Evolutionary conservation across 1,139 yeast genomes (phyloP), one percentile per base, ranked within the genome.

Genomic region (Suhomyces kunorum): DNA sequence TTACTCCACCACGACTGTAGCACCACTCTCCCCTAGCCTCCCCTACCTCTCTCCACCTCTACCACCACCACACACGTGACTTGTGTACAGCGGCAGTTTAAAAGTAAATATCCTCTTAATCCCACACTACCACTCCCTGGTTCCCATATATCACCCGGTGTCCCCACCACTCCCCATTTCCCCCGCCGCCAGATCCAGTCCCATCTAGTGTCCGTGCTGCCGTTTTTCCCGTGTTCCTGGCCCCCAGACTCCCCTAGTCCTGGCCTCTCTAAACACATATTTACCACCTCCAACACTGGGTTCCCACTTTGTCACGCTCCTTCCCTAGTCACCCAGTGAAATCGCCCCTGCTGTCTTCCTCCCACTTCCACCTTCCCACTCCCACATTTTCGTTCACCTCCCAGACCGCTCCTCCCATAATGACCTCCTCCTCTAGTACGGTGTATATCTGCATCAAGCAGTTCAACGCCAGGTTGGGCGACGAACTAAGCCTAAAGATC

Each of bases 381-480:
- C n/a, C 25, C 25, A 4, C 24, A 22, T 6, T 25, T 2, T 26
- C 20, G 9, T 9, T 3, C 11, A 2, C 32, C 22, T 11, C 18
- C 15, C 8, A n/a, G n/a, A n/a, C n/a, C n/a, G n/a, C n/a, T 28
- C 34, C 35, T 25, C 18, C 28, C 13, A n/a, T 12, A 28, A 38
- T 42, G 42, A 17, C 43, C 17, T 17, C 42, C 24, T 34, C 49
- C 15, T 22, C 40, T 4, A 60, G 56, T 11, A 47, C 64, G 11
- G 53, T 68, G 8, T 72, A 66, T 49, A 56, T 71, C 39, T 95
- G 90, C 43, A 80, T 89, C 48, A 94, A 89, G 62, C 92, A 86
- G 60, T 92, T 92, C 63, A 75, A 75, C 39, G 90, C 95, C 37
- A 74, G 98, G 39, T 71, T 90, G 46, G 96, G 88, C 18, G 98